Evolutionary conservation across 345 rosid genomes (phyloP).

Genomic region (Brassica nigra): DNA sequence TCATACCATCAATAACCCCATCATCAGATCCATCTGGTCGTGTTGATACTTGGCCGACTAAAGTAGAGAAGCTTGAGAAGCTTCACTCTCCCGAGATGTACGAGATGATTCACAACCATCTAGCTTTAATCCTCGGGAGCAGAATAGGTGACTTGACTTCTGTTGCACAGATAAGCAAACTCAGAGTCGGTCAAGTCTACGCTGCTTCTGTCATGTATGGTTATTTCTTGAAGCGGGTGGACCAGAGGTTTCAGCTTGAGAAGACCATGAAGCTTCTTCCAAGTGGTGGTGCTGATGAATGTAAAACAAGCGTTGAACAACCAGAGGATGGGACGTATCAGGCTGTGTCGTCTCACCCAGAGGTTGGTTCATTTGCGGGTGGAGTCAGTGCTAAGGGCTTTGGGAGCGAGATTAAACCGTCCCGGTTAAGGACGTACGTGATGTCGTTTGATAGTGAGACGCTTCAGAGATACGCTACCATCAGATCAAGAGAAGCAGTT

Average conservation of each 20-base stretch:
- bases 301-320: constrained; percentile 37
- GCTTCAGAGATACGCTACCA: constrained; percentile 87
- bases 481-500: constrained; percentile 91
- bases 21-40: constrained; percentile 58
- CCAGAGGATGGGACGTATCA: constrained; percentile 38
- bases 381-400: constrained; percentile 61
- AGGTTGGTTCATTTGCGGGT: constrained; percentile 59
- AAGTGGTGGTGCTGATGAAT: constrained; percentile 38
- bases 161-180: constrained; percentile 79
- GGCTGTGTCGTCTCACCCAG: constrained; percentile 59
- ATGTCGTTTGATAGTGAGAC: constrained; percentile 95
- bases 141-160: constrained; percentile 57
- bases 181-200: constrained; percentile 95
- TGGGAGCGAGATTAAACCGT: constrained; percentile 60
- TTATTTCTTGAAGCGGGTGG: constrained; percentile 89
- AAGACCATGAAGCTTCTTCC: constrained; percentile 89
- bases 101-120: constrained; percentile 97
- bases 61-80: constrained; percentile 64
- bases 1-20: constrained; percentile 61
- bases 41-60: constrained; percentile 68
- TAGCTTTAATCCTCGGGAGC: constrained; percentile 76
- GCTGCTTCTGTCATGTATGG: constrained; percentile 99
- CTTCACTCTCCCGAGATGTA: constrained; percentile 90
- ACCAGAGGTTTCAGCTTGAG: constrained; percentile 96
- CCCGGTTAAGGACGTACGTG: constrained; percentile 74